These are phyloP conservation scores for Harringtonia aguacate DNA, from an alignment of 2,329 filamentous ascomycete genomes.

Conservation along the genomic window DNA sequence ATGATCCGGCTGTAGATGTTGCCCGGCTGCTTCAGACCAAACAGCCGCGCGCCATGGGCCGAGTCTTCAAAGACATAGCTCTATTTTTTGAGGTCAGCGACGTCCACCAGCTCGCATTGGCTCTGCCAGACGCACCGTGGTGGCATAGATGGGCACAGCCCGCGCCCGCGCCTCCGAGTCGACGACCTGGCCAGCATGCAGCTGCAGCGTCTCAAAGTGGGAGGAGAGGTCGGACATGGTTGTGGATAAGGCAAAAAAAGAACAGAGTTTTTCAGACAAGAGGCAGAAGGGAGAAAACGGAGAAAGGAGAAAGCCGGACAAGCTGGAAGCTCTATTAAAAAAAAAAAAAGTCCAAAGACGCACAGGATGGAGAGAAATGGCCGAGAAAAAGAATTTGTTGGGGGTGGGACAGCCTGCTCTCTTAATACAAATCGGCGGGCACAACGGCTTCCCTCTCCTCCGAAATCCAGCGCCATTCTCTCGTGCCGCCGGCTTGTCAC, in stretches of 20 bases:
- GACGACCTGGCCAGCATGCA: slow-evolving; percentile 73
- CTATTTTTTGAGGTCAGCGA: slow-evolving; percentile 20
- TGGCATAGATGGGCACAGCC: slow-evolving; percentile 92
- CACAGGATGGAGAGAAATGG: too few relatives aligned
- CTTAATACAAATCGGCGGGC: too few relatives aligned
- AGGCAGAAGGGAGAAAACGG: too few relatives aligned
- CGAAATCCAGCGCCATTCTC: too few relatives aligned
- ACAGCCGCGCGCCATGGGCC: slow-evolving; percentile 86
- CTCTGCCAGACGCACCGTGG: slow-evolving; percentile 46
- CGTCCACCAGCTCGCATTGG: too few relatives aligned
- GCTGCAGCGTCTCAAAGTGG: slow-evolving; percentile 75
- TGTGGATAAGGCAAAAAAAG: neutral
- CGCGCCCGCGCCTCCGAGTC: slow-evolving; percentile 77
- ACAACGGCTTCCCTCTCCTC: too few relatives aligned
- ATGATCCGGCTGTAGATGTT: slow-evolving; percentile 97
- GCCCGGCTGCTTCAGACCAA: slow-evolving; percentile 91
- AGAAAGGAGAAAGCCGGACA: too few relatives aligned
- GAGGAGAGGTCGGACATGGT: slow-evolving; percentile 39
- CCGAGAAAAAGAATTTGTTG: too few relatives aligned
- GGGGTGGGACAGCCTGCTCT: too few relatives aligned
- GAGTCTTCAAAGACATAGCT: slow-evolving; percentile 94
- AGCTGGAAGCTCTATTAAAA: too few relatives aligned
- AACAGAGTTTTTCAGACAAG: too few relatives aligned
- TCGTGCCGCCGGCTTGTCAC: neutral
- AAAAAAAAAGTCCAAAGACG: too few relatives aligned